Percentiles rank a stretch among this genome's conserved stretches.
phyloP scores from a whole-genome alignment of 176 grass and related monocot species.

The Puccinellia tenuiflora region DNA sequence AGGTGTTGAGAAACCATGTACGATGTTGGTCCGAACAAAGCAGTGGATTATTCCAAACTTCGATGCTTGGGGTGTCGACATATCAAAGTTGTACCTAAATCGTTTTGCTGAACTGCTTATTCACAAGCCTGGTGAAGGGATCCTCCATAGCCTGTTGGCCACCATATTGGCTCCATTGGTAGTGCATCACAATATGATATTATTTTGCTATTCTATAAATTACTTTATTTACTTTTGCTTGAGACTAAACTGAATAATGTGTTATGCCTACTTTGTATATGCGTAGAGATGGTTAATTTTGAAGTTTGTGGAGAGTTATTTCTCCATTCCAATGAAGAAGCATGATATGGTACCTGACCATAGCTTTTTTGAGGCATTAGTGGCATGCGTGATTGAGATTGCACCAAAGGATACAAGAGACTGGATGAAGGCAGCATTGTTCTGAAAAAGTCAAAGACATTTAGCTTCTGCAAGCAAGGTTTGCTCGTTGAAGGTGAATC shows the following conservation, averaged over 20 bases:
- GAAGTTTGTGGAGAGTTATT: slow-evolving; percentile 52
- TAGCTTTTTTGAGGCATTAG: slow-evolving; percentile 33
- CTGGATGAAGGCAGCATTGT: slow-evolving; percentile 53
- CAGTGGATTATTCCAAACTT: slow-evolving; percentile 34
- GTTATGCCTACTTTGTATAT: not conserved
- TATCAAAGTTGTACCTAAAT: slow-evolving; percentile 24
- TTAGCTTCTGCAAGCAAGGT: not conserved
- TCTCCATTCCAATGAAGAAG: slow-evolving; percentile 39
- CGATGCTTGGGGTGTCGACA: slow-evolving; percentile 28
- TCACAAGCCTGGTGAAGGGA: slow-evolving; percentile 42
- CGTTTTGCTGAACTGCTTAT: slow-evolving; percentile 40
- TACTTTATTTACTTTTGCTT: not conserved
- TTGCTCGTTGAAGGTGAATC: not conserved
- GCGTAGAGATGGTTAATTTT: slow-evolving; percentile 41
- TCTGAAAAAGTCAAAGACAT: not conserved
- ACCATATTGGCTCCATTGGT: slow-evolving; percentile 34
- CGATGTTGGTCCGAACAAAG: slow-evolving; percentile 35
- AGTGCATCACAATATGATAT: not conserved
- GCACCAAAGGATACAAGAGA: slow-evolving; percentile 33
- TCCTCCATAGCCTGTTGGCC: slow-evolving; percentile 18
- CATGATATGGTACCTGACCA: slow-evolving; percentile 48
- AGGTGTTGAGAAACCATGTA: slow-evolving; percentile 34
- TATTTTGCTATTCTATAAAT: not conserved
- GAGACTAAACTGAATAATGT: not conserved
- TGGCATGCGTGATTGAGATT: slow-evolving; percentile 30